A percentile compares a stretch with the other conserved stretches of the same genome.
phyloP scores from a whole-genome alignment of 257 asterid species.

The Solanum tarapatanum region DNA sequence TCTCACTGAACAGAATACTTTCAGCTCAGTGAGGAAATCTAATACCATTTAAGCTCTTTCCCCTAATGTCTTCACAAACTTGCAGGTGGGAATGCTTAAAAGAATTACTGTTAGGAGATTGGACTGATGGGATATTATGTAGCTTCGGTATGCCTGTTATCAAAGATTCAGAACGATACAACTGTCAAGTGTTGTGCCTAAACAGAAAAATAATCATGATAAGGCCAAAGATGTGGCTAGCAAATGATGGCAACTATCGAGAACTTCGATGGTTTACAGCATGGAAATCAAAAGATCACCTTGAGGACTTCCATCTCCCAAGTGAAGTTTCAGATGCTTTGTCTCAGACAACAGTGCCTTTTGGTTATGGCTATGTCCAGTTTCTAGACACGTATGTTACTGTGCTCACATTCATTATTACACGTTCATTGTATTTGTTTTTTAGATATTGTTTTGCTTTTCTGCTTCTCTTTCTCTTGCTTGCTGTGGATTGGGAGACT shows the following conservation, averaged over 20 bases:
- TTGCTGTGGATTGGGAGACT: neutral
- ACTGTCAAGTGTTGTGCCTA: constrained; percentile 79
- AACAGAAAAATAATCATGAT: constrained; percentile 77
- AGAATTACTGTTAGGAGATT: constrained; percentile 66
- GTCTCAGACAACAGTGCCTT: constrained; percentile 58
- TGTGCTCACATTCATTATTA: neutral
- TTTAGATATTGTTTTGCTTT: neutral
- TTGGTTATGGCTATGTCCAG: constrained; percentile 83
- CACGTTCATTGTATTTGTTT: neutral
- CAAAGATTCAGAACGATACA: constrained; percentile 83
- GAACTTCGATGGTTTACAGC: constrained; percentile 96
- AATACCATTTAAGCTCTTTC: neutral
- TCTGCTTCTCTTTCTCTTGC: neutral
- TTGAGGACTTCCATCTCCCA: constrained; percentile 78
- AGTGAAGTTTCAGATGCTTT: constrained; percentile 55
- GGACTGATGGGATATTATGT: constrained; percentile 80
- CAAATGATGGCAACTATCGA: constrained; percentile 82
- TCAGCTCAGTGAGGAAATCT: neutral
- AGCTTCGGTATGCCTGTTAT: constrained; percentile 91
- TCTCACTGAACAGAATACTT: neutral
- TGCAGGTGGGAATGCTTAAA: constrained; percentile 90
- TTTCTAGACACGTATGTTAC: constrained; percentile 68
- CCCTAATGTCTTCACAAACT: neutral
- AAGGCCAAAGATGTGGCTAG: constrained; percentile 94
- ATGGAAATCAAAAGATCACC: constrained; percentile 66